Base-by-base conservation (phyloP, 2,329 filamentous ascomycete species). In the Aureobasidium pullulans region DNA sequence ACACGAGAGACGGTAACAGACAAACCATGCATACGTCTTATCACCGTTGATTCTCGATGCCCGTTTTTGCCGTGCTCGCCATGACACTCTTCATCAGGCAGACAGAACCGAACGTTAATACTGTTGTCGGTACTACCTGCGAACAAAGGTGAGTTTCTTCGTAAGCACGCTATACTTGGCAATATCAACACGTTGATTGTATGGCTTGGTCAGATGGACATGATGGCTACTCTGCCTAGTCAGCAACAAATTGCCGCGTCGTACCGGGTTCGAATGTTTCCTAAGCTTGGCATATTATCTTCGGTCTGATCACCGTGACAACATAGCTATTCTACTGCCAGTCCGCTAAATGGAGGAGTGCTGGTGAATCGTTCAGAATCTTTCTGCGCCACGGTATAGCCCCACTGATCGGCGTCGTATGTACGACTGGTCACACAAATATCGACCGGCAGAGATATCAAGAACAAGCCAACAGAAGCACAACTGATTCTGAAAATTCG, bases 21-120 rank as follows among this genome's bases (percentile, higher is more conserved):
- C 11, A 6, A 23, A 36, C 28, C n/a, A 9, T 36, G 19, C 46
- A 13, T 36, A 31, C 32, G 32, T 16, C 46, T 36, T 31, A 15
- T 28, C 48, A 13, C 48, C 48, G 48, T 50, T 50, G 19, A 11
- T 50, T 39, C 11, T 4, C 32, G 32, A 50, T 28, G 48, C n/a
- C 36, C 48, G 48, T 50, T 50, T 11, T 50, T 50, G 48, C 48
- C 48, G 48, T 48, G 31, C 46, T 48, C 31, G 46, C 46, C 46
- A n/a, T 19, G n/a, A n/a, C 46, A 23, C 31, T 9, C 31, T 34
- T 16, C n/a, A 34, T 36, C 4, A 6, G 31, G 15, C 46, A 36
- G 46, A 47, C n/a, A 36, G 28, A 4, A 16, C 7, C 11, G 9
- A 13, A 32, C 43, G 43, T 47, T 47, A 11, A 15, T 23, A 31